Evolutionary conservation across 2,329 filamentous ascomycete genomes (phyloP), one percentile per base, ranked within the genome.

Genomic region (Ophiostoma quercus): DNA sequence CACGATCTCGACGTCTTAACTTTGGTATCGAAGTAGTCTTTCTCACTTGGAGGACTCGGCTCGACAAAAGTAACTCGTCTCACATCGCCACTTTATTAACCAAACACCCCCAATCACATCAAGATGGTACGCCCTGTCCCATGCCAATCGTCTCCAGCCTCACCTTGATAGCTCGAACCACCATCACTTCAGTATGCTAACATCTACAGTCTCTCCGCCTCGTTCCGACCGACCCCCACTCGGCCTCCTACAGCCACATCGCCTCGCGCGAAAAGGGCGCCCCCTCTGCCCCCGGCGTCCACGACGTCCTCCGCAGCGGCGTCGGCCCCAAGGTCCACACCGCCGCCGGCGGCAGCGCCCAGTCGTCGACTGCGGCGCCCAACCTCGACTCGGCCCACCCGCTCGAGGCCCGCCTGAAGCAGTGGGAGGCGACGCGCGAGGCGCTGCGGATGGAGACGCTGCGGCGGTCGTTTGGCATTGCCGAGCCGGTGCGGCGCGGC

Each of bases 391-490:
- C 88, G 62, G 82, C 90, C 2, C 95, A 99, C 84, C 95, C 95
- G 0, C 91, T 99, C 76, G 95, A 98, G 82, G 84, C 91, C 69
- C 93, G 95, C 73, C 91, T 99, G 71, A 87, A 90, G 77, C 87
- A 89, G 77, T 99, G 95, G 95, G 92, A 94, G 80, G 84, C 89
- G 71, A 97, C 94, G 60, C 94, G 97, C 82, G 90, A 97, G 76
- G 79, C 83, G 43, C 81, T 97, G 78, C 95, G 96, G 81, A 95
- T 97, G 91, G 89, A 94, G 82, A 85, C 88, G 68, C 87, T 98
- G 76, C 89, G 92, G 74, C 91, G 92, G 74, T 89, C 92, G 66
- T 98, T 93, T 79, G 95, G 95, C 74, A 90, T 97, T 76, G 92
- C 91, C 34, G 95, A 98, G 85, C 95, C 95, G 2, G 88, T 98